Conservation (phyloP, 495 filamentous ascomycete species). For the Parathielavia hyrcaniae region DNA sequence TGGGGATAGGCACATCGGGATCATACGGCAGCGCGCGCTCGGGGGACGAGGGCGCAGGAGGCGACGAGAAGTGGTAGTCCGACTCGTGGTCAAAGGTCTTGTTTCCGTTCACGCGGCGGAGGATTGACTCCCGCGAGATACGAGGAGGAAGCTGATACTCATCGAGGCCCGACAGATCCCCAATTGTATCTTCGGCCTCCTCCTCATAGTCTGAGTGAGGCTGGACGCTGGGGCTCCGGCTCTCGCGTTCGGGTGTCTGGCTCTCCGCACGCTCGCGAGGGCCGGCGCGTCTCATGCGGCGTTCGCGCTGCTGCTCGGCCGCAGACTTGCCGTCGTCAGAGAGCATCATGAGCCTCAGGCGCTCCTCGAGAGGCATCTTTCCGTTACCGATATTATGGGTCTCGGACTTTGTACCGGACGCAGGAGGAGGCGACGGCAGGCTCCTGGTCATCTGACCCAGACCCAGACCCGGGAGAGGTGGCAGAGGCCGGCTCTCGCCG, state of each 20-base stretch:
- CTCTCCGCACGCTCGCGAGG: slow-evolving; percentile 41
- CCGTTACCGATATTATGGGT: slow-evolving; percentile 59
- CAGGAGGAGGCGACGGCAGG: slow-evolving; percentile 61
- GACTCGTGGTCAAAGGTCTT: slow-evolving; percentile 52
- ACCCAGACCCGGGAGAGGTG: slow-evolving; percentile 59
- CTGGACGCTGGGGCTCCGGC: slow-evolving; percentile 36
- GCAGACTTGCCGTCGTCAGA: slow-evolving; percentile 52
- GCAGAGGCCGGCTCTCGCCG: slow-evolving; percentile 66
- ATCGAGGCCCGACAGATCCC: slow-evolving; percentile 48
- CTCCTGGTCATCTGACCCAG: slow-evolving; percentile 35
- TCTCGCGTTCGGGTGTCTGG: slow-evolving; percentile 45
- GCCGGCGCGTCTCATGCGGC: slow-evolving; percentile 52
- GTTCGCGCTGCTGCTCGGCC: slow-evolving; percentile 54
- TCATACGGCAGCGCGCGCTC: slow-evolving; percentile 54
- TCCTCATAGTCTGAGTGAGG: slow-evolving; percentile 32
- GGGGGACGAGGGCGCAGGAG: slow-evolving; percentile 47
- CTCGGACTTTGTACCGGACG: slow-evolving; percentile 53
- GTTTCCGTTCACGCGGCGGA: slow-evolving; percentile 76
- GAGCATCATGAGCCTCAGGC: slow-evolving; percentile 77
- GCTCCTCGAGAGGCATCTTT: slow-evolving; percentile 74
- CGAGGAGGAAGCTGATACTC: slow-evolving; percentile 63
- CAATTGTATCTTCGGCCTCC: slow-evolving; percentile 48
- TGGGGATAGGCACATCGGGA: slow-evolving; percentile 80
- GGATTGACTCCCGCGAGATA: slow-evolving; percentile 88
- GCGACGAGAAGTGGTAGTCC: slow-evolving; percentile 57